Evolutionary conservation across 2,329 filamentous ascomycete species (phyloP).

Genomic region (Fusarium buxicola): DNA sequence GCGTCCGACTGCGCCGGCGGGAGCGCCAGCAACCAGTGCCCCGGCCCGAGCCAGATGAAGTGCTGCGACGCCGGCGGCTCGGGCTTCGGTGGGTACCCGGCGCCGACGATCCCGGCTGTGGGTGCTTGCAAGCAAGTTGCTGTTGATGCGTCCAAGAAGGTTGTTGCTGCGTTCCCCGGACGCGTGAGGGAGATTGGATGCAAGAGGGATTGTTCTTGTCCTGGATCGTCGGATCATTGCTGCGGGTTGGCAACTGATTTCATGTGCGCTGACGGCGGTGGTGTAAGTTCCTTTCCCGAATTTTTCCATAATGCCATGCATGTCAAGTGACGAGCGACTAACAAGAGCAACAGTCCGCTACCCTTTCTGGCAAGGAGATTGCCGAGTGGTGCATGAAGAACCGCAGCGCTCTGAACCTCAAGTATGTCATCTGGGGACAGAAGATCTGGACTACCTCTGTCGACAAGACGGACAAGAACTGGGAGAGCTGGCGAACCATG

Average conservation of each 20-base stretch:
- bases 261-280: constrained; percentile 54
- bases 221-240: constrained; percentile 52
- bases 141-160: constrained; percentile 50
- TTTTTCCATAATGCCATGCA: neutral
- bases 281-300: constrained; percentile 52
- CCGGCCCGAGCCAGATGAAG: constrained; percentile 53
- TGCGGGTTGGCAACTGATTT: constrained; percentile 54
- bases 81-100: constrained; percentile 52
- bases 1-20: constrained; percentile 52
- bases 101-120: constrained; percentile 50
- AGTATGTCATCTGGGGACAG: constrained; percentile 64
- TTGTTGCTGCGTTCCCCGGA: constrained; percentile 52
- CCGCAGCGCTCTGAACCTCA: constrained; percentile 54
- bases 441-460: constrained; percentile 57
- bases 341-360: constrained; percentile 45
- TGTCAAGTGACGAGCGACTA: neutral
- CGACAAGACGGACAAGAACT: constrained; percentile 52
- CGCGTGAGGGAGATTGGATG: constrained; percentile 51
- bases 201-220: constrained; percentile 49
- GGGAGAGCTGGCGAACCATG: constrained; percentile 57
- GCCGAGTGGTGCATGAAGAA: constrained; percentile 63
- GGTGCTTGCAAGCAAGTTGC: constrained; percentile 52
- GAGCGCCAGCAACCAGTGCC: constrained; percentile 49
- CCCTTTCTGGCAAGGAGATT: constrained; percentile 55
- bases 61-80: constrained; percentile 51